phyloP scores from a whole-genome alignment of 1,284 basidiomycete genomes.

The Ustanciosporium gigantosporum region DNA sequence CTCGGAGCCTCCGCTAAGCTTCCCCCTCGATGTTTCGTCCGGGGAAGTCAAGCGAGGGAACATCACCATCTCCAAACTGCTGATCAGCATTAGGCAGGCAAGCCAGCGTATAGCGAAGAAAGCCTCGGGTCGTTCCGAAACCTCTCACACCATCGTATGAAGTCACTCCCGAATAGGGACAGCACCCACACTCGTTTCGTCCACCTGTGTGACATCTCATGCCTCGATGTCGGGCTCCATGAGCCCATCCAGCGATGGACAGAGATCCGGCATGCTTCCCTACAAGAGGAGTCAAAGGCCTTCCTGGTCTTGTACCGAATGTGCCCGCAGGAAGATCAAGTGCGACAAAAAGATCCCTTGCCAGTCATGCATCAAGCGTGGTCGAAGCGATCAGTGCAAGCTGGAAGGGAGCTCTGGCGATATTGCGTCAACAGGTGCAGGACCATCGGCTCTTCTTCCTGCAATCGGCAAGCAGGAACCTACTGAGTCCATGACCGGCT shows the following conservation, averaged over 20 bases:
- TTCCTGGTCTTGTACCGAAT: constrained; percentile 49
- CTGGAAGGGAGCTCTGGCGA: constrained; percentile 18
- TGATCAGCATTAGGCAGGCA: no score
- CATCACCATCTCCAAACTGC: no score
- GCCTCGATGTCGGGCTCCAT: not conserved
- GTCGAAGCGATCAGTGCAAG: constrained; percentile 26
- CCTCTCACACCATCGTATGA: no score
- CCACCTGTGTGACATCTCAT: no score
- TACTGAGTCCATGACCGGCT: not conserved
- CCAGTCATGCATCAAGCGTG: constrained; percentile 40
- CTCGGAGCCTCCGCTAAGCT: no score
- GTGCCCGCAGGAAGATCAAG: constrained; percentile 40
- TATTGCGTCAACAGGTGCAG: not conserved
- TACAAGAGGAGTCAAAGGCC: constrained; percentile 39
- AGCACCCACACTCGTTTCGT: no score
- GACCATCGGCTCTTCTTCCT: not conserved
- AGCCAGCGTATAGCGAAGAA: no score
- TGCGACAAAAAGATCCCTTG: constrained; percentile 50
- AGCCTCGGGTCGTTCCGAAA: no score
- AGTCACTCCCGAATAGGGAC: no score
- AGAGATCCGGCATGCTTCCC: constrained; percentile 4
- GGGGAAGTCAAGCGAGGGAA: no score
- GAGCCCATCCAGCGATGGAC: not conserved
- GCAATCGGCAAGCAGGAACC: not conserved
- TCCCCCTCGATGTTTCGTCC: no score